Base-by-base conservation (phyloP, 2,329 filamentous ascomycete species). In the Endocalyx cinctus region DNA sequence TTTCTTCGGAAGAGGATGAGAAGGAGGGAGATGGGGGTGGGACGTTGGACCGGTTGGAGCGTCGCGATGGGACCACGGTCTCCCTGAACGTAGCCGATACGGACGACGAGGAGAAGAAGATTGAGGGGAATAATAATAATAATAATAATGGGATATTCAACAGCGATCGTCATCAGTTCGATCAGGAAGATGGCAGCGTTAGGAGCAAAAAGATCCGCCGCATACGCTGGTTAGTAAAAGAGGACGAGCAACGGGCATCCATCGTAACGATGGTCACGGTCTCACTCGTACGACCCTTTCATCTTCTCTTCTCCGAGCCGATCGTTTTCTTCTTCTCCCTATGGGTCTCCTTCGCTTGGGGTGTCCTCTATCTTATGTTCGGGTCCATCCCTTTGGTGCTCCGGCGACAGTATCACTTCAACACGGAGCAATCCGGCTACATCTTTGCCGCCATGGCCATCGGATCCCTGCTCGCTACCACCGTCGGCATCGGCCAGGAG, bases 301-400 rank as follows among this genome's bases (percentile, higher is more conserved):
- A 81, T 49, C 70, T 89, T 2, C 74, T 89, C 12, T 63, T 82
- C 44, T 88, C 84, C 0, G 84, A 89, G 46, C 81, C 84, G 0
- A 80, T 87, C 8, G 83, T 89, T 11, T 87, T 88, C 60, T 87
- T 77, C 65, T 96, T 96, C 64, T 87, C 83, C 1, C 68, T 94
- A 1, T 96, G 89, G 89, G 82, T 88, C 1, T 74, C 86, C 1
- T 96, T 96, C 57, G 82, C 82, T 14, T 96, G 89, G 89, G 87
- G 84, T 0, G 75, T 94, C 0, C 73, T 96, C 0, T 96, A 95
- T 57, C 67, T 95, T 13, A 87, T 84, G 10, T 90, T 95, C 47
- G 77, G 78, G 11, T 83, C 86, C 1, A 77, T 95, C 5, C 86
- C 88, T 0, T 71, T 92, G 4, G 79, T 94, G 16, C 94, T 92